Percentiles rank a stretch among this genome's conserved stretches.
These are phyloP conservation scores for Trypanosomatidae sp. DNA, from an alignment of 208 protist genomes.

Conservation along the genomic window DNA sequence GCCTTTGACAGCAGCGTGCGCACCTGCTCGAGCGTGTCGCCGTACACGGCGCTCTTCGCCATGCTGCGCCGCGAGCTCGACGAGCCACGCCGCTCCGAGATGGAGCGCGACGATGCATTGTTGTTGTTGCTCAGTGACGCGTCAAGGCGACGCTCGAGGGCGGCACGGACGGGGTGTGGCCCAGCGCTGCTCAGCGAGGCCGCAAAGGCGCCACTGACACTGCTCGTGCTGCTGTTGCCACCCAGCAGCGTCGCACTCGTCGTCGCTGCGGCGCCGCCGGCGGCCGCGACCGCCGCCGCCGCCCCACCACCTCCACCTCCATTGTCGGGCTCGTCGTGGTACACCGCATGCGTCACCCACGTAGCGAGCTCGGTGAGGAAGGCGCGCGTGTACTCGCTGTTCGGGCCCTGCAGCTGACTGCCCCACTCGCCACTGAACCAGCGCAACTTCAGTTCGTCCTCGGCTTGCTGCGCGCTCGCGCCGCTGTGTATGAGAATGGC, in stretches of 20 bases:
- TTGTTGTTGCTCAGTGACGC: conserved; percentile 15
- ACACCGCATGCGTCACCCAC: too few relatives aligned
- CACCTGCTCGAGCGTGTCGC: conserved; percentile 67
- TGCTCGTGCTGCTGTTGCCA: not conserved
- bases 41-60: conserved; percentile 24
- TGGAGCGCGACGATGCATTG: conserved; percentile 47
- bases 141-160: conserved; percentile 18
- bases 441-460: conserved; percentile 69
- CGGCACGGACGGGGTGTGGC: conserved; percentile 6
- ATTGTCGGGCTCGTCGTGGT: too few relatives aligned
- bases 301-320: not conserved
- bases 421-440: conserved; percentile 87
- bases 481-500: conserved; percentile 74
- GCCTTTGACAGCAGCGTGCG: conserved; percentile 41
- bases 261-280: too few relatives aligned
- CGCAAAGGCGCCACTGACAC: not conserved
- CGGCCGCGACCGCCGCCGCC: too few relatives aligned
- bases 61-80: conserved; percentile 47
- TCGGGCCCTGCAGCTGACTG: conserved; percentile 49
- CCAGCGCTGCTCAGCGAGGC: too few relatives aligned
- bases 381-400: conserved; percentile 29
- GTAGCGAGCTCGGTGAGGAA: conserved; percentile 41
- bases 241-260: too few relatives aligned
- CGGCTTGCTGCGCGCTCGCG: conserved; percentile 33
- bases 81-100: conserved; percentile 41